A percentile compares a stretch with the other conserved stretches of the same genome.
Conservation (phyloP, 768 basidiomycete genomes). For the Termitomyces bulborhizus region DNA sequence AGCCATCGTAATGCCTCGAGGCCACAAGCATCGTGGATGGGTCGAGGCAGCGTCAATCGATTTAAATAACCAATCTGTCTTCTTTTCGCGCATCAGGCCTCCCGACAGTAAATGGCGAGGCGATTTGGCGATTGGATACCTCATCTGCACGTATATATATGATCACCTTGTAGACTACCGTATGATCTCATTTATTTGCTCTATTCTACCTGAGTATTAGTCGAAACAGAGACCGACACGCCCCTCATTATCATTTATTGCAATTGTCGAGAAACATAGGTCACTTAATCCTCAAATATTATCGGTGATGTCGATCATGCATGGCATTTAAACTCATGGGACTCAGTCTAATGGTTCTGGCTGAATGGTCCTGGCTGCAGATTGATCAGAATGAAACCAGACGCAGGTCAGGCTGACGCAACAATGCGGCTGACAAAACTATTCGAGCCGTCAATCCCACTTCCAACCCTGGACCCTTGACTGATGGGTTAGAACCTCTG, state of each 20-base stretch:
- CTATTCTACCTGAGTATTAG: neutral
- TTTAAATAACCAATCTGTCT: too few species aligned
- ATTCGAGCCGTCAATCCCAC: constrained; percentile 2
- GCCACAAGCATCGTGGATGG: neutral
- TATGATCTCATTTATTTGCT: constrained; percentile 5
- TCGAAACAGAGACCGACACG: too few species aligned
- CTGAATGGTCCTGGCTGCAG: too few species aligned
- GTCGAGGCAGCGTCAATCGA: neutral
- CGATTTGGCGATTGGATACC: neutral
- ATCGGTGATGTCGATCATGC: neutral
- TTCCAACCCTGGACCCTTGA: neutral
- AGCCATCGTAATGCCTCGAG: neutral
- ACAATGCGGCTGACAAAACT: constrained; percentile 3
- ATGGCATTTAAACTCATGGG: too few species aligned
- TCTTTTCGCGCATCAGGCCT: neutral
- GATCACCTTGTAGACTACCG: constrained; percentile 3
- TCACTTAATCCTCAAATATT: neutral
- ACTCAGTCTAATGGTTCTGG: too few species aligned
- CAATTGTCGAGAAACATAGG: neutral
- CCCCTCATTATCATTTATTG: neutral
- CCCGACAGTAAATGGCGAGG: neutral
- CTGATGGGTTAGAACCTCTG: neutral
- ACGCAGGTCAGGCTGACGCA: constrained; percentile 4
- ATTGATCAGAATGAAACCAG: neutral
- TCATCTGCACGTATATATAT: neutral